Evolutionary conservation across 805 yeast genomes (phyloP), one percentile per base, ranked within the genome.

Genomic region (Hanseniaspora pseudoguilliermondii): DNA sequence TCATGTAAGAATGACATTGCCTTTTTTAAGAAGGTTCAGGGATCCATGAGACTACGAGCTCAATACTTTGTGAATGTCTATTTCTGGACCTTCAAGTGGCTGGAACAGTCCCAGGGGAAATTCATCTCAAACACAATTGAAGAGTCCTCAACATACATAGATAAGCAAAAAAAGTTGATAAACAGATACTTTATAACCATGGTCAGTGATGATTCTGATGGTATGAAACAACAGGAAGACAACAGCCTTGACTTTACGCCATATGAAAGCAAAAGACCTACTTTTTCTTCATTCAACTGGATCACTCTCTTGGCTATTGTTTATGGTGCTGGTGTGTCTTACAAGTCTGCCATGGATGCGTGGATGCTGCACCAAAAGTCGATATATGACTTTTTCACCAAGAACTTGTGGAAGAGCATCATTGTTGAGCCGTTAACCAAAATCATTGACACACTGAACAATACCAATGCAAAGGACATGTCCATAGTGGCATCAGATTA

Each of bases 11-110:
- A 20, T 13, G 55, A 52, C 23, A 20, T 41, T 21, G 29, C 40
- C 15, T 52, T 52, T 20, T 52, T 44, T 21, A 44, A 18, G 10
- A 52, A 44, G 32, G 29, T 52, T 4, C 40, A 52, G 21, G n/a
- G 38, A 11, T 52, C 55, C 1, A 21, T n/a, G n/a, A 36, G 47
- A 44, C 20, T 52, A 25, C n/a, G 29, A 27, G 15, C 36, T 2
- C 55, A 52, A 29, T 52, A 52, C 32, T 52, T 52, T 29, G 23
- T 44, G 25, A 52, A 52, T 29, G 44, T 52, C 11, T 44, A 52
- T 23, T 23, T 52, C 2, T 52, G 55, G 55, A 52, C 44, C 13
- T 52, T 52, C 23, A 36, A 52, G 15, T 43, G 49, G 55, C 3
- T 44, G 2, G 18, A 43, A 10, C 18, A 27, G 15, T 15, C 38